phyloP scores from a whole-genome alignment of 805 yeast species.

The Zygotorulaspora chibaensis region DNA sequence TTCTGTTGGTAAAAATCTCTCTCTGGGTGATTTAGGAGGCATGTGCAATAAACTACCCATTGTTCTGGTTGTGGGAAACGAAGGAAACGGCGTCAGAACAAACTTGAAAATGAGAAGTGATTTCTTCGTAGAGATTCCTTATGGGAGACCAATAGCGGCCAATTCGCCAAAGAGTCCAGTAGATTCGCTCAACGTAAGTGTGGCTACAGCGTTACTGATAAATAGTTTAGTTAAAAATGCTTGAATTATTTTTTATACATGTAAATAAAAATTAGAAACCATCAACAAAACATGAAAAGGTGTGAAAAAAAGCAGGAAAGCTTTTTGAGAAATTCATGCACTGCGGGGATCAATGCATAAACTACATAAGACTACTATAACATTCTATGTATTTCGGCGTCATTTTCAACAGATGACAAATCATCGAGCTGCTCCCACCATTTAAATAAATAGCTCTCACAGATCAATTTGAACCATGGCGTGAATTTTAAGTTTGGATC shows the following conservation, averaged over 20 bases:
- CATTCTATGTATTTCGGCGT: slow-evolving; percentile 36
- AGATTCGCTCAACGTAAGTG: slow-evolving; percentile 86
- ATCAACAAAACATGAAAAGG: slow-evolving; percentile 1
- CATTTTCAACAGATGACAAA: slow-evolving; percentile 46
- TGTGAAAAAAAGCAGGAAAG: too few relatives aligned
- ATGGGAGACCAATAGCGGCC: slow-evolving; percentile 12
- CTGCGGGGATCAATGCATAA: too few relatives aligned
- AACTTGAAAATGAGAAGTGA: slow-evolving; percentile 57
- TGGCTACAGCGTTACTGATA: slow-evolving; percentile 73
- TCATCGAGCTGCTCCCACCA: slow-evolving; percentile 87
- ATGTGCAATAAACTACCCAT: slow-evolving; percentile 52
- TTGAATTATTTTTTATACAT: neutral
- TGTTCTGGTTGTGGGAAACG: slow-evolving; percentile 76
- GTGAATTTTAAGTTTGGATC: slow-evolving; percentile 72
- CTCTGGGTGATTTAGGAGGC: slow-evolving; percentile 40
- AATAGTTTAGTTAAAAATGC: slow-evolving; percentile 21
- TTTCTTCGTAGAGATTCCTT: slow-evolving; percentile 36
- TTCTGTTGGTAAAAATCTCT: slow-evolving; percentile 36
- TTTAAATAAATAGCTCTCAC: slow-evolving; percentile 81
- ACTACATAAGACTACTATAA: slow-evolving; percentile 12
- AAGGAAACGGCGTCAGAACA: slow-evolving; percentile 77
- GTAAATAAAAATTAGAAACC: slow-evolving; percentile 3
- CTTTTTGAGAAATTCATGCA: neutral
- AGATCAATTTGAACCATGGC: slow-evolving; percentile 97
- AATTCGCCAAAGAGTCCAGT: slow-evolving; percentile 34